Evolutionary conservation across 164 flowering plant genomes (phyloP).

Genomic region (Paratinospora sagittata): DNA sequence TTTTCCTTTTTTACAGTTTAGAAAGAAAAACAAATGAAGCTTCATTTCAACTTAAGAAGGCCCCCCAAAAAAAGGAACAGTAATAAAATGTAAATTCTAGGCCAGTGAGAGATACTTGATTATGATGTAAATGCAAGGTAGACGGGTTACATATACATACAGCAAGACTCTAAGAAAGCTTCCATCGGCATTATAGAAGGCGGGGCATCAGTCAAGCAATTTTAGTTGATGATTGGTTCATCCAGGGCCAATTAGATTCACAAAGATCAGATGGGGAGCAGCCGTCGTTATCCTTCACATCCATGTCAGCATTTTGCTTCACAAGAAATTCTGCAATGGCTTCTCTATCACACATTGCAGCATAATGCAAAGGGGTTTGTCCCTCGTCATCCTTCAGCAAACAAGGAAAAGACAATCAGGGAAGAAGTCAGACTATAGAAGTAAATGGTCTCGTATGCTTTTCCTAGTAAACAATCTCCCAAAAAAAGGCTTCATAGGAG

Average conservation of each 20-base stretch:
- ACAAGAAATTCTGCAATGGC: slow-evolving; percentile 71
- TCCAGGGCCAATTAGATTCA: slow-evolving; percentile 62
- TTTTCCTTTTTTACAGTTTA: background rate
- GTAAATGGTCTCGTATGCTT: too few species aligned
- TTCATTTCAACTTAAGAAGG: background rate
- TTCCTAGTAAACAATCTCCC: too few species aligned
- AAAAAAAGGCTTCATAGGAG: too few species aligned
- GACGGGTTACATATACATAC: background rate
- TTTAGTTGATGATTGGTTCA: slow-evolving; percentile 21
- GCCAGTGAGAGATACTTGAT: background rate
- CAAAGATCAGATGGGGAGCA: slow-evolving; percentile 52
- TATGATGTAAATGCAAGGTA: background rate
- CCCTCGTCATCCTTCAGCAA: slow-evolving; percentile 76
- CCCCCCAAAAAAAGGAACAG: background rate
- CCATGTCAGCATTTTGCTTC: slow-evolving; percentile 54
- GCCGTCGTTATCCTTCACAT: slow-evolving; percentile 68
- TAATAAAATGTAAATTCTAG: background rate
- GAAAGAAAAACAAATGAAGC: background rate
- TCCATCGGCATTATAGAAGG: background rate
- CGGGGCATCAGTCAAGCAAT: background rate
- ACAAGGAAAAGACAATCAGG: background rate
- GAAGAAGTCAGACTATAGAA: background rate
- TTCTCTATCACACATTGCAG: slow-evolving; percentile 82
- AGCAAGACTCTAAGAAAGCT: background rate
- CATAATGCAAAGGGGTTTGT: slow-evolving; percentile 90